Evolutionary conservation across 1,284 basidiomycete genomes (phyloP).

Genomic region (Boletellus deceptivus): DNA sequence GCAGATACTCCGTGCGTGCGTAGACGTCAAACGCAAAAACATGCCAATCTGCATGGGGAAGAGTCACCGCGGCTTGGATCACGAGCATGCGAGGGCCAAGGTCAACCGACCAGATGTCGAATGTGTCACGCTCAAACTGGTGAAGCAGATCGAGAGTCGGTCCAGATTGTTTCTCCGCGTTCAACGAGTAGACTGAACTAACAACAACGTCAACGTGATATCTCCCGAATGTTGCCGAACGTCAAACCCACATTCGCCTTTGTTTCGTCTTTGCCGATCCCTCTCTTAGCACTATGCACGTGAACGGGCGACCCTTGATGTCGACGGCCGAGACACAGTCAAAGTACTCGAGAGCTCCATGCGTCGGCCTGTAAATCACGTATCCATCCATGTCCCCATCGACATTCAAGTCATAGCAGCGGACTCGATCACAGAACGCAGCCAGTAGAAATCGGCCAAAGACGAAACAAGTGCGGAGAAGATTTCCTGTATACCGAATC

Average conservation of each 20-base stretch:
- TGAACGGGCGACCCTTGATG: neutral
- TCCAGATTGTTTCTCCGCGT: neutral
- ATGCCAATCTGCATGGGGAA: too few relatives aligned
- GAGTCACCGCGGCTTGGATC: too few relatives aligned
- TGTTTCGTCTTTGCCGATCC: neutral
- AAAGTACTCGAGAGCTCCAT: neutral
- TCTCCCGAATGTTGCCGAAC: neutral
- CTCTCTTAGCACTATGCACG: neutral
- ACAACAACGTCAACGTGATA: neutral
- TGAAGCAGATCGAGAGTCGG: neutral
- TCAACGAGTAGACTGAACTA: neutral
- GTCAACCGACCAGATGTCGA: too few relatives aligned
- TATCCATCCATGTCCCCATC: neutral
- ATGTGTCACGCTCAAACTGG: too few relatives aligned
- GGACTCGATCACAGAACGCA: neutral
- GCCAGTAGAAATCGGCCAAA: neutral
- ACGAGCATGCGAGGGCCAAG: too few relatives aligned
- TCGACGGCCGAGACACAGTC: neutral
- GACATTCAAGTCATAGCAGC: neutral
- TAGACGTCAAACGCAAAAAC: too few relatives aligned
- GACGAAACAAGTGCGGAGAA: too few relatives aligned
- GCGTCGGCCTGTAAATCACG: neutral
- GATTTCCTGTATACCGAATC: neutral
- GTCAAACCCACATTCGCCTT: neutral
- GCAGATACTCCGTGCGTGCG: too few relatives aligned